phyloP scores from a whole-genome alignment of 495 filamentous ascomycete genomes.

The Monascus purpureus region DNA sequence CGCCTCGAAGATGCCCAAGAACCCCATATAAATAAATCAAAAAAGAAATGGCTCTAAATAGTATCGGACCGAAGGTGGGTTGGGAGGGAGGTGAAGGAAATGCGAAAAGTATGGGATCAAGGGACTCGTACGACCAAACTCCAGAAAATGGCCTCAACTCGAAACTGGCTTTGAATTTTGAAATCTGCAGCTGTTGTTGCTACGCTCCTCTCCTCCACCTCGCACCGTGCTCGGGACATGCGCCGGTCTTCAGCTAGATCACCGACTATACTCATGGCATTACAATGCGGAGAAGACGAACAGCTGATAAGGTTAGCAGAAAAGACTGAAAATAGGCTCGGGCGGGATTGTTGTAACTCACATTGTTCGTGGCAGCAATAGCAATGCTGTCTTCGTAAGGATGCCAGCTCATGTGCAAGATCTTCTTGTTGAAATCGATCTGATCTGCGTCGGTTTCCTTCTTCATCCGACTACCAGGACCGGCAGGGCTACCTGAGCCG shows the following conservation, averaged over 20 bases:
- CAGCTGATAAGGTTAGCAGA: slow-evolving; percentile 38
- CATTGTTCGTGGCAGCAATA: slow-evolving; percentile 98
- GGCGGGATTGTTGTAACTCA: slow-evolving; percentile 39
- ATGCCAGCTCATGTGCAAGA: slow-evolving; percentile 99
- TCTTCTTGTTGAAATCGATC: slow-evolving; percentile 99
- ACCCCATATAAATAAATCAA: not conserved
- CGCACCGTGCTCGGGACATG: no score
- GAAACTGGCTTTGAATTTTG: slow-evolving; percentile 12
- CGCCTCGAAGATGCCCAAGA: slow-evolving; percentile 7
- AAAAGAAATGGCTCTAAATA: not conserved
- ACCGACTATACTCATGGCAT: slow-evolving; percentile 12
- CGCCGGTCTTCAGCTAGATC: no score
- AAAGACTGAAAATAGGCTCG: not conserved
- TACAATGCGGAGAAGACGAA: slow-evolving; percentile 99
- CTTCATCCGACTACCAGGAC: slow-evolving; percentile 85
- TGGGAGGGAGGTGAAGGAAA: slow-evolving; percentile 1
- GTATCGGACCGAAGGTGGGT: not conserved
- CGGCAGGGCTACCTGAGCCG: slow-evolving; percentile 77
- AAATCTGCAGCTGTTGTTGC: slow-evolving; percentile 8
- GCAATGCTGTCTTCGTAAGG: slow-evolving; percentile 99
- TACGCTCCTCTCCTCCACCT: slow-evolving; percentile 6
- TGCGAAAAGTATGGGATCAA: slow-evolving; percentile 1
- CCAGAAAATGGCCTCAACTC: slow-evolving; percentile 6
- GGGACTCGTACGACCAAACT: slow-evolving; percentile 5
- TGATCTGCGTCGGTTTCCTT: slow-evolving; percentile 99